Evolutionary conservation across 2,329 filamentous ascomycete species (phyloP), one percentile per base, ranked within the genome.

Genomic region (Cryoendolithus antarcticus): DNA sequence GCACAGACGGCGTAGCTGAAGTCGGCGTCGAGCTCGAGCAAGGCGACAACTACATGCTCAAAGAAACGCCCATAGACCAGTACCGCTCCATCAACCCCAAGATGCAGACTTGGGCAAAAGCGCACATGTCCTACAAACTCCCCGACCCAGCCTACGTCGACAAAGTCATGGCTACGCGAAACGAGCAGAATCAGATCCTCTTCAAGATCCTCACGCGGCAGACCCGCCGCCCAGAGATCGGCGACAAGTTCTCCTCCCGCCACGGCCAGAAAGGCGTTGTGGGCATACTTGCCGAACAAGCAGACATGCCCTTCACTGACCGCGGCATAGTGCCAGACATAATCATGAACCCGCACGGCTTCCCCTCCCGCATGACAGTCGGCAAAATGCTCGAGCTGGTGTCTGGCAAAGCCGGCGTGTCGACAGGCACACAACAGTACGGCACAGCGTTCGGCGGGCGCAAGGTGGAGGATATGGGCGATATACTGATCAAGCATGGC

Each of bases 261-360:
- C 91, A 98, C 72, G 91, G 91, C 11, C 91, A 98, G 57, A 98
- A 98, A 62, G 91, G 91, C 66, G 91, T 96, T 12, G 86, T 93
- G 1, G 91, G 91, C 41, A 88, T 96, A 51, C 95, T 98, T 42
- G 86, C 89, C 11, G 84, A 94, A 46, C 89, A 96, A 63, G 86
- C 91, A 57, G 91, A 98, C 58, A 82, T 98, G 77, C 91, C 91
- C 0, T 98, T 98, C 65, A 82, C 82, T 29, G 91, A 98, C 62
- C 69, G 73, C 38, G 93, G 91, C 2, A 76, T 98, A 49, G 81
- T 79, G n/a, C 91, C 91, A 0, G 91, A 98, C 62, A 95, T 98
- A 50, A 98, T 98, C 75, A 98, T 98, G 91, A 98, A 98, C 68
- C 91, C 93, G 0, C 91, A 98, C 65, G 91, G 91, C 78, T 98